These are phyloP conservation scores for Rhizopogon rudus DNA, from an alignment of 768 basidiomycete species.

Conservation along the genomic window DNA sequence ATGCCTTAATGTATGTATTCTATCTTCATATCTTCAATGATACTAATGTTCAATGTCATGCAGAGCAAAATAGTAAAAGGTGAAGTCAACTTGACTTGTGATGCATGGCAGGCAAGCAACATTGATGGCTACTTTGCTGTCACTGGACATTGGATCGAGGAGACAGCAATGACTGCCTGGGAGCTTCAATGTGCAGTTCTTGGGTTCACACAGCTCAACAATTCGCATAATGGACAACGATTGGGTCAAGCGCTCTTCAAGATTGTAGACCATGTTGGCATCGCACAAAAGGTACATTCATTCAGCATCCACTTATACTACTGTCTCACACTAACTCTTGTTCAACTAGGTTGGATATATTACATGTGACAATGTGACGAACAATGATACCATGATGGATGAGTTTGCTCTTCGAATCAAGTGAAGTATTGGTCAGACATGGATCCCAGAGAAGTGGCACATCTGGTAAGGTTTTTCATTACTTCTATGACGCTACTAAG, in stretches of 20 bases:
- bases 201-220: conserved; percentile 34
- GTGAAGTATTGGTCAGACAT: not conserved
- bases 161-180: conserved; percentile 19
- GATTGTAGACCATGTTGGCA: conserved; percentile 21
- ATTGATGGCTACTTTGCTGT: conserved; percentile 34
- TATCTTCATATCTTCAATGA: not conserved
- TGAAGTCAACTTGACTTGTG: conserved; percentile 30
- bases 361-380: conserved; percentile 33
- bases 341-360: conserved; percentile 26
- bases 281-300: conserved; percentile 7
- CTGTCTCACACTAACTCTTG: no score
- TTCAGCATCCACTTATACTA: no score
- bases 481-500: not conserved
- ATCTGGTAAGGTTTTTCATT: conserved; percentile 5
- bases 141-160: conserved; percentile 35
- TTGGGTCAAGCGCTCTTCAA: conserved; percentile 35
- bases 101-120: conserved; percentile 38
- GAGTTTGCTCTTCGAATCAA: conserved; percentile 15
- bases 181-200: conserved; percentile 26
- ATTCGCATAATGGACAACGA: conserved; percentile 29
- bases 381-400: conserved; percentile 32
- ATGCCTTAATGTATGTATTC: no score
- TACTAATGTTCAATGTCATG: not conserved
- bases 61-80: conserved; percentile 12
- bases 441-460: not conserved